phyloP scores from a whole-genome alignment of 352 stramenopile genomes.

The Elongisporangium anandrum region DNA sequence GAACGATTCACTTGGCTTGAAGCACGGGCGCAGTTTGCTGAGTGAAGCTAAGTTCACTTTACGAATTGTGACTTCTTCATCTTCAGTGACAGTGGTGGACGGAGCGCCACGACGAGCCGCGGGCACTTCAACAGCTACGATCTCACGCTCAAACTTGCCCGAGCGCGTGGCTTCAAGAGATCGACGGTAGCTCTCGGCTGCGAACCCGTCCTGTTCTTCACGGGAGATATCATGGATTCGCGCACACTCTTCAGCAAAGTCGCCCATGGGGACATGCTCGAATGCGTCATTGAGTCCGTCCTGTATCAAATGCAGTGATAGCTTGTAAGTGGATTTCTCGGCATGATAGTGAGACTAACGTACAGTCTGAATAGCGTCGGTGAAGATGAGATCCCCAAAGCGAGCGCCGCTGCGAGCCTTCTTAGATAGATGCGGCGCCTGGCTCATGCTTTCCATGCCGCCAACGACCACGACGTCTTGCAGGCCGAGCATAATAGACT shows the following conservation, averaged over 20 bases:
- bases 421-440: constrained; percentile 90
- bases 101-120: constrained; percentile 23
- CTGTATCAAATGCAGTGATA: too few species aligned
- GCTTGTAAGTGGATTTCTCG: too few species aligned
- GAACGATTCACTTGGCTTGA: constrained; percentile 62
- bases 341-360: neutral
- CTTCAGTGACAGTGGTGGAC: constrained; percentile 33
- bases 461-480: constrained; percentile 84
- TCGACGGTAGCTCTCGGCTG: constrained; percentile 89
- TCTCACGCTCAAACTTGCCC: constrained; percentile 77
- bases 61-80: constrained; percentile 87
- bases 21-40: constrained; percentile 83
- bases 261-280: constrained; percentile 93
- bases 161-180: constrained; percentile 40
- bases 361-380: constrained; percentile 82
- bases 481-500: constrained; percentile 85
- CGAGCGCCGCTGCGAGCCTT: constrained; percentile 67
- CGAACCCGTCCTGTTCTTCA: constrained; percentile 93
- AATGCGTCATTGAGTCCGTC: constrained; percentile 94
- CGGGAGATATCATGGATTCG: constrained; percentile 75
- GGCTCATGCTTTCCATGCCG: constrained; percentile 96
- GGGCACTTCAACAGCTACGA: constrained; percentile 81
- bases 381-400: constrained; percentile 85
- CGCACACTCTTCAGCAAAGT: constrained; percentile 92
- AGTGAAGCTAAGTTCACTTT: constrained; percentile 88